Percentiles rank a stretch among this genome's conserved stretches.
These are phyloP conservation scores for Hypholoma fasciculare DNA, from an alignment of 768 basidiomycete species.

Conservation along the genomic window DNA sequence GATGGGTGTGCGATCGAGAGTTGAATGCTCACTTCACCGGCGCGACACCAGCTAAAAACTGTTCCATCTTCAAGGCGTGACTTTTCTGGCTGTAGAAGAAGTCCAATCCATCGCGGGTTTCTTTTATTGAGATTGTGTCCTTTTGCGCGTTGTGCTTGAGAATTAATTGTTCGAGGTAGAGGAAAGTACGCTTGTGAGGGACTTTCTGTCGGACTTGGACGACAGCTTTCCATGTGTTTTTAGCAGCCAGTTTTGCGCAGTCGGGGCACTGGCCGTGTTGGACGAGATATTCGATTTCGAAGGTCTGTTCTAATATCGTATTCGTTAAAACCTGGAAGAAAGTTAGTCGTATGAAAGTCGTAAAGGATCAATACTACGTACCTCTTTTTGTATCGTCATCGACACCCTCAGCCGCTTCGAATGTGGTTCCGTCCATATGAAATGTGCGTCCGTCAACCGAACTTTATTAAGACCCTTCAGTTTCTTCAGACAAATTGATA, in stretches of 20 bases:
- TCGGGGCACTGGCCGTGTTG: conserved; percentile 95
- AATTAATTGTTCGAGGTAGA: conserved; percentile 97
- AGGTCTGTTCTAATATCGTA: conserved; percentile 96
- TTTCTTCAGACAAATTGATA: conserved; percentile 93
- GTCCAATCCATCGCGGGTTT: conserved; percentile 92
- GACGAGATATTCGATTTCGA: conserved; percentile 94
- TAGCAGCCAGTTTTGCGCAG: conserved; percentile 91
- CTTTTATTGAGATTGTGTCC: conserved; percentile 91
- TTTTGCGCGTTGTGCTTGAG: conserved; percentile 96
- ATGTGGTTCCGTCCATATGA: conserved; percentile 99
- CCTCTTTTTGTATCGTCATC: conserved; percentile 98
- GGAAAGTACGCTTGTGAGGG: conserved; percentile 95
- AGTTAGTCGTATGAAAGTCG: not conserved
- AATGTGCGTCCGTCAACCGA: conserved; percentile 95
- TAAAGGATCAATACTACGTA: conserved; percentile 22
- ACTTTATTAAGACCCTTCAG: conserved; percentile 94
- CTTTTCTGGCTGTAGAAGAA: conserved; percentile 93
- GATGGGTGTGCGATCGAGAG: not conserved
- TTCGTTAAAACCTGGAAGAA: conserved; percentile 72
- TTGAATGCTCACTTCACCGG: conserved; percentile 72
- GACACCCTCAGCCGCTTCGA: conserved; percentile 91
- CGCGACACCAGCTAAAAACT: conserved; percentile 86
- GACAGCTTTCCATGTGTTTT: conserved; percentile 98
- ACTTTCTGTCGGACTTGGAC: conserved; percentile 99
- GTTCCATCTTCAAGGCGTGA: conserved; percentile 95